phyloP scores from a whole-genome alignment of 768 basidiomycete species.

The Lactarius vividus region DNA sequence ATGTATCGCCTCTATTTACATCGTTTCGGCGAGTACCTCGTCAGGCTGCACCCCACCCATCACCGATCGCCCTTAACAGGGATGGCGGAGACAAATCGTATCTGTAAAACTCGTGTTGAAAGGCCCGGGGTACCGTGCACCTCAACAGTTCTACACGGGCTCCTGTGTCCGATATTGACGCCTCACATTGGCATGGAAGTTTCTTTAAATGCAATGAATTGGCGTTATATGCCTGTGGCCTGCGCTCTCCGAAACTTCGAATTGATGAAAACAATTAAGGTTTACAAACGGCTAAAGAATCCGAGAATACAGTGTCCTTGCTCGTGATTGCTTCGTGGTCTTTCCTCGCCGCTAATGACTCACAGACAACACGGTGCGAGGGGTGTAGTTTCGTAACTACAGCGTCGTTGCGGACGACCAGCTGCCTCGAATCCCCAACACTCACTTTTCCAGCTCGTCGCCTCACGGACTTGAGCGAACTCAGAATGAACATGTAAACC shows the following conservation, averaged over 20 bases:
- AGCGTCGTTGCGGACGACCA: neutral
- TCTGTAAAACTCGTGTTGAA: conserved; percentile 5
- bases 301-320: conserved; percentile 1
- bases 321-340: conserved; percentile 1
- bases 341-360: conserved; percentile 1
- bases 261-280: conserved; percentile 2
- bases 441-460: conserved; percentile 14
- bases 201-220: neutral
- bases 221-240: neutral
- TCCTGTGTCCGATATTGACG: conserved; percentile 7
- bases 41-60: neutral
- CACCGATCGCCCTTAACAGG: conserved; percentile 4
- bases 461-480: conserved; percentile 17
- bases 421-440: neutral
- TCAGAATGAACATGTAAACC: conserved; percentile 20
- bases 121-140: neutral
- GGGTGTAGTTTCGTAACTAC: conserved; percentile 6
- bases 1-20: neutral
- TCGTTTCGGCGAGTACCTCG: neutral
- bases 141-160: neutral
- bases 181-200: conserved; percentile 7
- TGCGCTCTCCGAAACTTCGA: conserved; percentile 1
- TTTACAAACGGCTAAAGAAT: conserved; percentile 9
- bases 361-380: neutral
- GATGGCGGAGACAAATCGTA: conserved; percentile 7